Conservation (phyloP, 148 eudicot genomes). For the Heliosperma pusillum region DNA sequence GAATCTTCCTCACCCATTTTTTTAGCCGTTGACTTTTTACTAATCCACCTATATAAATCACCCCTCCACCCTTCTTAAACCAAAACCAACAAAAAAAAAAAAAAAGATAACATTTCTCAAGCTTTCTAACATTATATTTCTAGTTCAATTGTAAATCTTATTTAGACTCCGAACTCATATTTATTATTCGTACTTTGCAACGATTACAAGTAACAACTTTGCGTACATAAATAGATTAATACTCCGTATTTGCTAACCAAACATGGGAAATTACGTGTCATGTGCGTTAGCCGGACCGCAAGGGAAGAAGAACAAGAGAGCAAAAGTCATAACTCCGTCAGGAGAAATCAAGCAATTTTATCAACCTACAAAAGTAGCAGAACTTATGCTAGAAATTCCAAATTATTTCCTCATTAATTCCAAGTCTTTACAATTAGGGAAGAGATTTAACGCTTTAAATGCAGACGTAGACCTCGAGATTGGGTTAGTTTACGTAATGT, state of each 20-base stretch:
- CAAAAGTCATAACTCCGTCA: conserved; percentile 56
- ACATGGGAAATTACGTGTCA: conserved; percentile 81
- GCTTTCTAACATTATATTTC: no score
- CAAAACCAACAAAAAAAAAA: no score
- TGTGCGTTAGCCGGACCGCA: conserved; percentile 41
- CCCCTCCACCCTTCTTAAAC: not conserved
- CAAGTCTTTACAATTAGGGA: conserved; percentile 44
- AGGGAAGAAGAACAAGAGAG: conserved; percentile 27
- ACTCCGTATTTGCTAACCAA: not conserved
- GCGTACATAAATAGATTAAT: not conserved
- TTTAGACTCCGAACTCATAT: no score
- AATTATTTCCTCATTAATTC: conserved; percentile 55
- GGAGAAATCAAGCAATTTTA: conserved; percentile 62
- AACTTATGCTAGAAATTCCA: conserved; percentile 76
- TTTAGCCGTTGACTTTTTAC: not conserved
- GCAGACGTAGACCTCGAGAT: conserved; percentile 85
- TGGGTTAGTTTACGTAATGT: conserved; percentile 53
- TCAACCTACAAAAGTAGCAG: conserved; percentile 62
- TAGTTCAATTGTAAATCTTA: no score
- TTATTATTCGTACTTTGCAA: not conserved
- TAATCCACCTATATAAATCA: not conserved
- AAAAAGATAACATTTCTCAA: no score
- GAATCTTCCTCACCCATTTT: not conserved
- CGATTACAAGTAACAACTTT: no score
- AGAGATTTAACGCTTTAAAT: conserved; percentile 54